Base-by-base conservation (phyloP, 2,329 filamentous ascomycete species). In the Colletotrichum sp. region DNA sequence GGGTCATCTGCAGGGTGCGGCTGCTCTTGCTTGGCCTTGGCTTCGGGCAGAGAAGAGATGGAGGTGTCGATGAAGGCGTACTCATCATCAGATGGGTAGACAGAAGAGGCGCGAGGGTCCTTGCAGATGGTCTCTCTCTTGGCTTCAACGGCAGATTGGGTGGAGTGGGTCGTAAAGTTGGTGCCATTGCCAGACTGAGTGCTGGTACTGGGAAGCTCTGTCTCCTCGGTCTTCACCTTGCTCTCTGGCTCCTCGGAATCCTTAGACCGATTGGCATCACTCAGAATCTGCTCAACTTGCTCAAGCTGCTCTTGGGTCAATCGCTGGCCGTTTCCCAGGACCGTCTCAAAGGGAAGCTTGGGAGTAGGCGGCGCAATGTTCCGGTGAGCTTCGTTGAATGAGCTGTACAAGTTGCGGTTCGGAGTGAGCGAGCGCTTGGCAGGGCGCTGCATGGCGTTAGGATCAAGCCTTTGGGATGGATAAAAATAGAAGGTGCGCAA, bases 341-440 rank as follows among this genome's bases (percentile, higher is more conserved):
- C 66, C 13, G 64, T 49, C 28, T 77, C 70, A 2, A 60, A 68
- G 5, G 67, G 59, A 15, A 52, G 30, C 34, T 52, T 77, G 8
- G 67, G 68, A 39, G 63, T 70, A 26, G 39, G 34, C 7, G 60
- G 75, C 15, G 75, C 71, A 26, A 78, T 77, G 26, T 74, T 70
- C 24, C 71, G 70, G 34, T 78, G 75, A 28, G 76, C 76, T 32
- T 78, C 76, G 7, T 62, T 63, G 32, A 77, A 77, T 7, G 76
- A 78, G 18, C 34, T 44, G 24, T 77, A 78, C 6, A 78, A 55
- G 26, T 75, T 36, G 18, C 71, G 71, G 26, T 76, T 78, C 1
- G 76, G 76, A 5, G 76, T 78, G 24, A 78, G 39, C 10, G 70
- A 77, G 10, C 76, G 75, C 71, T 77, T 75, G 12, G 60, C 21